These are phyloP conservation scores for Syzygium jambos DNA, from an alignment of 345 rosid genomes.

Conservation along the genomic window DNA sequence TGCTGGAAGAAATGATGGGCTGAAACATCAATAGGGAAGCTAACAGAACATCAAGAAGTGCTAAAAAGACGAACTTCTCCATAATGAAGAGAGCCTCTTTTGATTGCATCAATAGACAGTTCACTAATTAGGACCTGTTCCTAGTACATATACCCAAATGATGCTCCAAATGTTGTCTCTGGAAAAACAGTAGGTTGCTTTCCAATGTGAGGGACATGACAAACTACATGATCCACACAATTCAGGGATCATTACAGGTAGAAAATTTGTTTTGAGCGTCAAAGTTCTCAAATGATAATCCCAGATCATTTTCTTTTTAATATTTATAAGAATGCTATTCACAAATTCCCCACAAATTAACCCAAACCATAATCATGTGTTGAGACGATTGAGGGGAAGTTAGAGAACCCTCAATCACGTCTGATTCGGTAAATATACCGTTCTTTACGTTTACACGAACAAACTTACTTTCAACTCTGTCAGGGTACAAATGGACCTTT, in stretches of 20 bases:
- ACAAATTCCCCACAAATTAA: not conserved
- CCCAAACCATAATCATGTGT: not conserved
- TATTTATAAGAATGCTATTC: not conserved
- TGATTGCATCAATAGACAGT: not conserved
- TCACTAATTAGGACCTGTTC: accelerated
- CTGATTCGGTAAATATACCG: not conserved
- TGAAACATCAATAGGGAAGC: not conserved
- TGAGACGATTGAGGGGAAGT: not conserved
- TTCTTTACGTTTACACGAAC: accelerated
- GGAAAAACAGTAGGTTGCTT: not conserved
- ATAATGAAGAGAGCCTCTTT: not conserved
- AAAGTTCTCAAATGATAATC: no score
- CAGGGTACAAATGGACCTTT: not conserved
- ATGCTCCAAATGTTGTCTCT: not conserved
- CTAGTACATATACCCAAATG: not conserved
- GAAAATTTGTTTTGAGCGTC: not conserved
- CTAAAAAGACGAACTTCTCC: not conserved
- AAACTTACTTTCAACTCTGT: not conserved
- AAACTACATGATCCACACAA: not conserved
- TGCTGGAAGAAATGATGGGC: accelerated
- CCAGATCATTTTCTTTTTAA: not conserved
- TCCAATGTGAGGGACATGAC: not conserved
- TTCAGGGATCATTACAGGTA: not conserved
- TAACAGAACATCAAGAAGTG: not conserved
- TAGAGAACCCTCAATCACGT: not conserved